Percentiles rank a stretch among this genome's conserved stretches.
phyloP scores from a whole-genome alignment of 441 rosid species.

The Eutrema salsugineum region DNA sequence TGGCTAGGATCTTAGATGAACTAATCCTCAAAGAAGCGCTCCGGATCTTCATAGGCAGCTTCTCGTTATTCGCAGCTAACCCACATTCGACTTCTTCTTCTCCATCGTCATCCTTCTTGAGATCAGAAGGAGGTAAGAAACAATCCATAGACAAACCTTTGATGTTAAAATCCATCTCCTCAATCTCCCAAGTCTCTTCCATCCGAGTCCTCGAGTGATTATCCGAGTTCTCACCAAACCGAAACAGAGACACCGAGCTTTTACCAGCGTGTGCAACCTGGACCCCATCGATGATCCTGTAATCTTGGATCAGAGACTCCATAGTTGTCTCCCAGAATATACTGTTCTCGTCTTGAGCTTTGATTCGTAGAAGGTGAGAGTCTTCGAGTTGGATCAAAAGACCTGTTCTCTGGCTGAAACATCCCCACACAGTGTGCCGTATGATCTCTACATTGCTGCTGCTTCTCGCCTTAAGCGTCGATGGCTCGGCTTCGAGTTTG shows the following conservation, averaged over 20 bases:
- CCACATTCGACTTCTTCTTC: conserved; percentile 32
- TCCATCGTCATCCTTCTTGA: conserved; percentile 62
- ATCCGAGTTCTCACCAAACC: conserved; percentile 62
- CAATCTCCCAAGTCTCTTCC: conserved; percentile 90
- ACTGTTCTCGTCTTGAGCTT: conserved; percentile 42
- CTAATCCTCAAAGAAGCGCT: conserved; percentile 47
- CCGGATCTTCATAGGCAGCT: conserved; percentile 45
- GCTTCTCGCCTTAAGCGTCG: conserved; percentile 31
- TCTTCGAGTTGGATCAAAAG: conserved; percentile 71
- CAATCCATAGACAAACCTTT: conserved; percentile 82
- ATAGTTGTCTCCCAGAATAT: conserved; percentile 88
- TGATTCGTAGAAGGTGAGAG: conserved; percentile 69
- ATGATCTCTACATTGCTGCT: conserved; percentile 39
- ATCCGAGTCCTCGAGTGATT: conserved; percentile 70
- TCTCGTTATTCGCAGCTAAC: conserved; percentile 32
- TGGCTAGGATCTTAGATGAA: conserved; percentile 59
- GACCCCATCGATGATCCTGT: conserved; percentile 68
- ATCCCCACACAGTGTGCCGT: conserved; percentile 65
- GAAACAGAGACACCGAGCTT: conserved; percentile 60
- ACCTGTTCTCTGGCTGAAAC: conserved; percentile 89
- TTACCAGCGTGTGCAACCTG: conserved; percentile 76
- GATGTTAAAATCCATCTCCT: conserved; percentile 85
- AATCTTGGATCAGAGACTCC: conserved; percentile 75
- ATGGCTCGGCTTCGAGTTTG: conserved; percentile 36
- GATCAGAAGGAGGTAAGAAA: conserved; percentile 82